Evolutionary conservation across 2,329 filamentous ascomycete species (phyloP).

Genomic region (Hypoxylon rubiginosum): DNA sequence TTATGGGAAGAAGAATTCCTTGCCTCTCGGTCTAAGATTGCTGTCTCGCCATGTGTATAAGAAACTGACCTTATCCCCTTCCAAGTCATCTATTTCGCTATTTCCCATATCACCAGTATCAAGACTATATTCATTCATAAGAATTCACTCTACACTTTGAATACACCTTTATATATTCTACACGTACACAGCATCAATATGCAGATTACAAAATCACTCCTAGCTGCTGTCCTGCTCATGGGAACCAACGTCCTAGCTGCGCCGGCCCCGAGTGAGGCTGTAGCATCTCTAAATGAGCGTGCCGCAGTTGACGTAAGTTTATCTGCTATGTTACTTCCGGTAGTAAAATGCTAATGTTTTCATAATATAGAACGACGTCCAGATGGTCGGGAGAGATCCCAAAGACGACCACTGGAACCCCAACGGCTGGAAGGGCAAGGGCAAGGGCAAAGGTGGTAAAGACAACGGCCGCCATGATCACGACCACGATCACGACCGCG

Average conservation of each 20-base stretch:
- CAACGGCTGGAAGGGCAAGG: neutral
- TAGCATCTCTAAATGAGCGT: conserved; percentile 19
- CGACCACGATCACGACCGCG: conserved; percentile 1
- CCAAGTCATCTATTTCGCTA: neutral
- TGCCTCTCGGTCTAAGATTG: neutral
- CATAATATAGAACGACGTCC: conserved; percentile 6
- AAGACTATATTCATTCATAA: neutral
- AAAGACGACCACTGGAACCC: neutral
- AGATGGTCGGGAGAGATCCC: conserved; percentile 15
- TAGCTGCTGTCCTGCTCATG: conserved; percentile 45
- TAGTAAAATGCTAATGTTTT: neutral
- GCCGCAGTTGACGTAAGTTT: conserved; percentile 19
- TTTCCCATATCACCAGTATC: neutral
- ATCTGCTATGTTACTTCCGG: neutral
- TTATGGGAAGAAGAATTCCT: neutral
- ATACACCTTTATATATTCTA: neutral
- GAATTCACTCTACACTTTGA: neutral
- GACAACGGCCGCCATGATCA: neutral
- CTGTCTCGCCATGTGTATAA: conserved; percentile 27
- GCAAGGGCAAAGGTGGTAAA: neutral
- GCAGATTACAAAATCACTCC: conserved; percentile 45
- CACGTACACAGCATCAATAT: conserved; percentile 22
- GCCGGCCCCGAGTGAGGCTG: conserved; percentile 23
- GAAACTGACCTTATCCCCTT: conserved; percentile 7
- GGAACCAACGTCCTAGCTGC: conserved; percentile 43